Evolutionary conservation across 2,329 filamentous ascomycete genomes (phyloP), one percentile per base, ranked within the genome.

Genomic region (Grosmannia huntii): DNA sequence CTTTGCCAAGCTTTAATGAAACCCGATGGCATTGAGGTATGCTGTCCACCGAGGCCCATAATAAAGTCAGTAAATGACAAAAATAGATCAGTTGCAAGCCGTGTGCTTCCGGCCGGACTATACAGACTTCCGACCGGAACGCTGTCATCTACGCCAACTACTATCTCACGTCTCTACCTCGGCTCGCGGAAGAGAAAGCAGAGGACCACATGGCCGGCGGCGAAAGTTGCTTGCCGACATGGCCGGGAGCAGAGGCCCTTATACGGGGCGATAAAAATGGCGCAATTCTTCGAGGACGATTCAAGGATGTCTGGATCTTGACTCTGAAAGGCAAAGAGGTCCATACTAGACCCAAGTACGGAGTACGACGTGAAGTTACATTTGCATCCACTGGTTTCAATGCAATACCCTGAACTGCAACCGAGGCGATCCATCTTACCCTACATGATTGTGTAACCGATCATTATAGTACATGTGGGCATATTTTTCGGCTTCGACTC

Each of bases 91-190:
- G 14, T 16, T 44, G 28, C 28, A 44, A 44, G 1, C 38, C 38
- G 38, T 44, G 23, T 21, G 44, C 3, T 21, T n/a, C n/a, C n/a
- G 82, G 0, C 65, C 72, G 0, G 78, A 85, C 60, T 74, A 77
- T 0, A 76, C 83, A 51, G 65, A 65, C 0, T 87, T 78, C 64
- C 68, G 77, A 4, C 82, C 83, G 0, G 82, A 85, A 64, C 68
- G 83, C n/a, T 2, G 27, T 21, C 10, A 36, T 46, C 5, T 54
- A 53, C 25, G 28, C 28, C 9, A 59, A 58, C 49, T 73, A 72
- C 1, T 77, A 80, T 73, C 0, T 71, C 76, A 1, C 67, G 79
- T 61, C 79, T 79, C 2, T 83, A 79, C 60, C 77, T 65, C 73
- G 81, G 81, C 21, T 41, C 11, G 4, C 36, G 36, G 36, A 41